Conservation (phyloP, 1,284 basidiomycete species). For the Ganoderma sinense region DNA sequence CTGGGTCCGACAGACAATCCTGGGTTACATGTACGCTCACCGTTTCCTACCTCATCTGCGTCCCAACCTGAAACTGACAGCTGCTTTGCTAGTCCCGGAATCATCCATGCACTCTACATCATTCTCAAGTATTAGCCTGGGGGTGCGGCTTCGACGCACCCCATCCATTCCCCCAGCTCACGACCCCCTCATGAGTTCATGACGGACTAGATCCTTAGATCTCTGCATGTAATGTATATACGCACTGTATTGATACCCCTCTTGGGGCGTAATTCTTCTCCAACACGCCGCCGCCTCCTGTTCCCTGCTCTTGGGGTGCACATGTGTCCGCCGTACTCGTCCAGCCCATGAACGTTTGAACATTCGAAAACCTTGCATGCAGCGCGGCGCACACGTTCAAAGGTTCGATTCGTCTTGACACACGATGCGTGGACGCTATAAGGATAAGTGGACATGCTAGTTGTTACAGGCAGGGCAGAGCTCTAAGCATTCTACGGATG, state of each 20-base stretch:
- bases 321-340: neutral
- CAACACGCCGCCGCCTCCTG: neutral
- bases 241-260: slow-evolving; percentile 26
- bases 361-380: neutral
- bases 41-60: slow-evolving; percentile 13
- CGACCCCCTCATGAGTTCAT: slow-evolving; percentile 19
- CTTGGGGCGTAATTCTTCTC: neutral
- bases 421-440: neutral
- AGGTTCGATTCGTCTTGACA: neutral
- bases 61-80: slow-evolving; percentile 30
- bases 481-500: slow-evolving; percentile 12
- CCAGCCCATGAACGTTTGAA: neutral
- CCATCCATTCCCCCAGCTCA: slow-evolving; percentile 17
- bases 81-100: slow-evolving; percentile 61
- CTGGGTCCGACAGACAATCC: slow-evolving; percentile 51
- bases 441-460: neutral
- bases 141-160: neutral
- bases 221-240: slow-evolving; percentile 21
- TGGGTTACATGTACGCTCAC: slow-evolving; percentile 71
- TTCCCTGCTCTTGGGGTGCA: neutral
- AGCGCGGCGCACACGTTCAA: neutral
- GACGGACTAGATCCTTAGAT: slow-evolving; percentile 19
- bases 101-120: slow-evolving; percentile 82
- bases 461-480: slow-evolving; percentile 2
- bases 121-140: slow-evolving; percentile 61